These are phyloP conservation scores for Ophiosphaerella korrae DNA, from an alignment of 2,329 filamentous ascomycete genomes.

Conservation along the genomic window DNA sequence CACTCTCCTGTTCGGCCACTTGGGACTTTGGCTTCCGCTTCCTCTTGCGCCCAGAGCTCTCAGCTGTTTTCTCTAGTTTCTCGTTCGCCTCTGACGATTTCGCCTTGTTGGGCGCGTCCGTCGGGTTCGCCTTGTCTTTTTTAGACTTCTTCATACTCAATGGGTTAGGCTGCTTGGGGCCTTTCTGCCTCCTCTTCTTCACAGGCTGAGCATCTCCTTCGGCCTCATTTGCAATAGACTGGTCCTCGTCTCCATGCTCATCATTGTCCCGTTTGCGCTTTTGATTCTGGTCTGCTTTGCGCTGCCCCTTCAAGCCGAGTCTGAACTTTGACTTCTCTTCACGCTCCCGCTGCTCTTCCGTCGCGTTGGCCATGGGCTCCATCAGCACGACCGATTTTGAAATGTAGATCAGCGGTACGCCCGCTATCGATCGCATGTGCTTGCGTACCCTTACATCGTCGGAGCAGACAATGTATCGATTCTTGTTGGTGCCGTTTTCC, in stretches of 20 bases:
- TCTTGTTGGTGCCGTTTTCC: slow-evolving; percentile 71
- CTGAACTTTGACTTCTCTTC: slow-evolving; percentile 79
- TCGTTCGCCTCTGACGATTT: slow-evolving; percentile 12
- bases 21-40: slow-evolving; percentile 48
- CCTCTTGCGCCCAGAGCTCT: slow-evolving; percentile 43
- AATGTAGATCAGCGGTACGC: slow-evolving; percentile 79
- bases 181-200: slow-evolving; percentile 61
- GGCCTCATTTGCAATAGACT: slow-evolving; percentile 25
- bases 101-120: slow-evolving; percentile 20
- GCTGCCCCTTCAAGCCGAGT: slow-evolving; percentile 64
- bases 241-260: slow-evolving; percentile 54
- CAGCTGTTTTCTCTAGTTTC: slow-evolving; percentile 13
- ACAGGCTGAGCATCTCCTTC: slow-evolving; percentile 27
- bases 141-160: slow-evolving; percentile 73
- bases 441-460: slow-evolving; percentile 70
- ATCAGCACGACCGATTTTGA: slow-evolving; percentile 78
- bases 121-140: slow-evolving; percentile 45
- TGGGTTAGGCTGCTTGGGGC: slow-evolving; percentile 73
- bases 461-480: slow-evolving; percentile 77
- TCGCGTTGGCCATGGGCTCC: slow-evolving; percentile 75
- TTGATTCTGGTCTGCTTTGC: slow-evolving; percentile 31
- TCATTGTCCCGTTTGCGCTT: slow-evolving; percentile 52
- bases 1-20: slow-evolving; percentile 18
- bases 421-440: slow-evolving; percentile 68
- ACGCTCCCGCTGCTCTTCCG: slow-evolving; percentile 65